Conservation (phyloP, 208 protist species). For the Trypanosoma lewisi region DNA sequence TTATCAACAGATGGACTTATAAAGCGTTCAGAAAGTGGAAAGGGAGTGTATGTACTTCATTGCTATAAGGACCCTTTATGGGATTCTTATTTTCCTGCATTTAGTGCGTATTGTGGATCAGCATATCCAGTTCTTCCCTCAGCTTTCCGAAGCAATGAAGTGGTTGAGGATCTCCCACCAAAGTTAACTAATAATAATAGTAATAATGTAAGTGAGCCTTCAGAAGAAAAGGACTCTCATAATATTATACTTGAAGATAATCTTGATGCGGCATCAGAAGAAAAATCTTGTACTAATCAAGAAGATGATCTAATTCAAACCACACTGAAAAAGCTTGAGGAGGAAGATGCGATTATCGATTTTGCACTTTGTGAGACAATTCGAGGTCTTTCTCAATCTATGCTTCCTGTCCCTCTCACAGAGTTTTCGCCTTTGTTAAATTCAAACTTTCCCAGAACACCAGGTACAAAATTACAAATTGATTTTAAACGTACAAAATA, state of each 20-base stretch:
- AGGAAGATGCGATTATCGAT: conserved; percentile 38
- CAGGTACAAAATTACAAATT: conserved; percentile 26
- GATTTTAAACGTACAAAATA: conserved; percentile 70
- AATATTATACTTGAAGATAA: not conserved
- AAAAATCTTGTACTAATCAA: not conserved
- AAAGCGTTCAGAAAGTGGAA: conserved; percentile 22
- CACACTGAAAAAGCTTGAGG: conserved; percentile 21
- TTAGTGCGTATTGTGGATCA: conserved; percentile 27
- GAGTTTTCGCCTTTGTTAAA: conserved; percentile 60
- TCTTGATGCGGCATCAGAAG: not conserved
- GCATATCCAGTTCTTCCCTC: conserved; percentile 16
- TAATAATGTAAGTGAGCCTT: conserved; percentile 19
- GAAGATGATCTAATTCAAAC: conserved; percentile 15
- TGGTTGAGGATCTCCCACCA: conserved; percentile 22
- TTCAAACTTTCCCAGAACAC: conserved; percentile 42
- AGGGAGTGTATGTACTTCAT: conserved; percentile 62
- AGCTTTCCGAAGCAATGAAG: conserved; percentile 11
- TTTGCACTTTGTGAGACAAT: conserved; percentile 70
- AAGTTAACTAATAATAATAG: conserved; percentile 23
- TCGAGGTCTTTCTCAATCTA: conserved; percentile 27
- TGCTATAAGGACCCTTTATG: conserved; percentile 66
- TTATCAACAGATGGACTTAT: conserved; percentile 44
- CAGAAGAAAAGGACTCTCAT: not conserved
- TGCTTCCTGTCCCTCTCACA: conserved; percentile 54
- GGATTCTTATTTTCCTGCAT: conserved; percentile 42